Evolutionary conservation across 805 yeast genomes (phyloP), one percentile per base, ranked within the genome.

Genomic region (Komagataella phaffii): DNA sequence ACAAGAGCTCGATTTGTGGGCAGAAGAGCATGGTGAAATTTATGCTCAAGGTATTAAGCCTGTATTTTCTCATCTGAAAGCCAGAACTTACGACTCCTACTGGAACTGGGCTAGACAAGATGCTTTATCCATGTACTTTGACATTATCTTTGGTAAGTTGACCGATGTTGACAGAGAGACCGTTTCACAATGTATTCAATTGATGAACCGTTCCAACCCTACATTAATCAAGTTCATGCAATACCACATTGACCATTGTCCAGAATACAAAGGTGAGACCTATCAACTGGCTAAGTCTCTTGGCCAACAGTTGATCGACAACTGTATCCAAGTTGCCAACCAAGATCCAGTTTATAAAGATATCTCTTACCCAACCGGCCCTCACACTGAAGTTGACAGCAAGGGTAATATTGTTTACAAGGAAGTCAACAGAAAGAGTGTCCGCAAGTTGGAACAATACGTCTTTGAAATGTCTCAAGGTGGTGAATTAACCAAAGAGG

Each of bases 51-150:
- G 99, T 65, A 84, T 93, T 61, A 75, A 82, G 58, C 96, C 98
- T 46, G 81, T 84, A 3, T 93, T 93, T 73, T 86, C 96, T 36
- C 77, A 91, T 55, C 78, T 86, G 71, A 93, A 93, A 75, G 96
- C 97, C 24, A 86, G 99, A 74, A 82, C 85, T 51, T 93, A 91
- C 69, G 98, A 93, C 71, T 89, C 97, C 19, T 89, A 90, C 71
- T 93, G 99, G 99, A 95, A 95, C 71, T 93, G 99, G 99, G 97
- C 98, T 49, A 87, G 97, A 70, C 99, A 93, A 75, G 96, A 93
- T 67, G 86, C 93, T 55, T 74, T 93, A 60, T 80, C 89, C 49
- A 84, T 93, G 88, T 93, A 87, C 73, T 93, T 80, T 66, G 97
- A 93, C 70, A 89, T 93, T 62, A 89, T 93, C 60, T 95, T 93